Conservation (phyloP, 305 asterid species). For the Ajuga reptans region DNA sequence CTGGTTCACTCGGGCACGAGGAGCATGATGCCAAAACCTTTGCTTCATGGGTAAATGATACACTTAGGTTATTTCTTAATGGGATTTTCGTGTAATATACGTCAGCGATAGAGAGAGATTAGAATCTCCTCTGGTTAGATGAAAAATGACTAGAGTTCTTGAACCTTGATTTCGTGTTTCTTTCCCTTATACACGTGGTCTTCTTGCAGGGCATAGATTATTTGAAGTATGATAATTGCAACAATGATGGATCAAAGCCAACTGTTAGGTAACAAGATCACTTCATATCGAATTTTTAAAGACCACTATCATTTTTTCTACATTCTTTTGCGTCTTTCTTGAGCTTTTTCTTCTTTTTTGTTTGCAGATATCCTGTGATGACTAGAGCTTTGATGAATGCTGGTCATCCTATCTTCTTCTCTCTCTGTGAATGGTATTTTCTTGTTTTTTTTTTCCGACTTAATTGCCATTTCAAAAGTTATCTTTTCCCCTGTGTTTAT, state of each 20-base stretch:
- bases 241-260: constrained; percentile 63
- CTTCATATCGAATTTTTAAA: background rate
- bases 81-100: background rate
- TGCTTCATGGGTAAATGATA: constrained; percentile 62
- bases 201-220: constrained; percentile 74
- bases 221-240: constrained; percentile 82
- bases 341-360: background rate
- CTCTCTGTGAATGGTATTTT: constrained; percentile 77
- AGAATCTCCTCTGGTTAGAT: background rate
- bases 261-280: constrained; percentile 36
- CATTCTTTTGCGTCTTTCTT: background rate
- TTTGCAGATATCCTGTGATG: constrained; percentile 69
- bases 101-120: background rate
- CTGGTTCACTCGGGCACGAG: constrained; percentile 88
- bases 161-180: too few species aligned
- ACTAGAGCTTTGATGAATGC: constrained; percentile 70
- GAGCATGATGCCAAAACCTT: constrained; percentile 77
- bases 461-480: too few species aligned
- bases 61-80: background rate
- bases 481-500: background rate
- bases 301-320: background rate
- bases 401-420: constrained; percentile 68
- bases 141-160: too few species aligned
- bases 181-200: background rate
- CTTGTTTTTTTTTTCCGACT: background rate